phyloP scores from a whole-genome alignment of 2,329 filamentous ascomycete genomes.

The Chaetomiaceae sp. region DNA sequence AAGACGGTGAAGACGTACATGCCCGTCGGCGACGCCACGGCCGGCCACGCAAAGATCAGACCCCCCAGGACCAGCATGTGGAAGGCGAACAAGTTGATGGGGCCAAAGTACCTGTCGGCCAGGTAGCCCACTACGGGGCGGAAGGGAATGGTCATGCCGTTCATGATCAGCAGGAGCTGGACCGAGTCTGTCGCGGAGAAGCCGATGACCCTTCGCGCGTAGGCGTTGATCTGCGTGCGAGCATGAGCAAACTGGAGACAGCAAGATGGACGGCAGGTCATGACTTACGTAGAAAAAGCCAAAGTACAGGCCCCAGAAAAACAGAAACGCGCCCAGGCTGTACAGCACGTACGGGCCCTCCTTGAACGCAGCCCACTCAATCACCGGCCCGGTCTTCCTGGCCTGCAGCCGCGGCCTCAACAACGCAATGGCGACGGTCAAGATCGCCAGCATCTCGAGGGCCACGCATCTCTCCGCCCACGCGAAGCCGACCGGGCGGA shows the following conservation, averaged over 20 bases:
- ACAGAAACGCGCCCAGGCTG: conserved; percentile 33
- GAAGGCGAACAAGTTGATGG: conserved; percentile 50
- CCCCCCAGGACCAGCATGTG: conserved; percentile 42
- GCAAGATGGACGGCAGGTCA: background rate
- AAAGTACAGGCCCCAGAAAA: conserved; percentile 49
- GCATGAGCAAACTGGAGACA: background rate
- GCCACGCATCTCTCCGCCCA: conserved; percentile 59
- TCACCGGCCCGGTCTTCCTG: conserved; percentile 39
- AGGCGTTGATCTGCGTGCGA: conserved; percentile 38
- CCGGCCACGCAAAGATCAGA: conserved; percentile 50
- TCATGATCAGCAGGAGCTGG: conserved; percentile 53
- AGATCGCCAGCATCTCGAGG: conserved; percentile 49
- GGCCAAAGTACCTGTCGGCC: conserved; percentile 47
- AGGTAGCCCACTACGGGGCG: conserved; percentile 50
- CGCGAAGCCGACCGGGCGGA: conserved; percentile 56
- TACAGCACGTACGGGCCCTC: conserved; percentile 40
- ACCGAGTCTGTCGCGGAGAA: conserved; percentile 47
- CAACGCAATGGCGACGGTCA: conserved; percentile 35
- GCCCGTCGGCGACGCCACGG: conserved; percentile 31
- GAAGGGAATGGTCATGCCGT: conserved; percentile 50
- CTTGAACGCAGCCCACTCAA: conserved; percentile 46
- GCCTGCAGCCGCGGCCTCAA: conserved; percentile 42
- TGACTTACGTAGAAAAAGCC: conserved; percentile 43
- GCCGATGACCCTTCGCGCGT: conserved; percentile 38
- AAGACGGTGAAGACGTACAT: conserved; percentile 35